Evolutionary conservation across 2,329 filamentous ascomycete species (phyloP), one percentile per base, ranked within the genome.

Genomic region (Aspergillus japonicus): DNA sequence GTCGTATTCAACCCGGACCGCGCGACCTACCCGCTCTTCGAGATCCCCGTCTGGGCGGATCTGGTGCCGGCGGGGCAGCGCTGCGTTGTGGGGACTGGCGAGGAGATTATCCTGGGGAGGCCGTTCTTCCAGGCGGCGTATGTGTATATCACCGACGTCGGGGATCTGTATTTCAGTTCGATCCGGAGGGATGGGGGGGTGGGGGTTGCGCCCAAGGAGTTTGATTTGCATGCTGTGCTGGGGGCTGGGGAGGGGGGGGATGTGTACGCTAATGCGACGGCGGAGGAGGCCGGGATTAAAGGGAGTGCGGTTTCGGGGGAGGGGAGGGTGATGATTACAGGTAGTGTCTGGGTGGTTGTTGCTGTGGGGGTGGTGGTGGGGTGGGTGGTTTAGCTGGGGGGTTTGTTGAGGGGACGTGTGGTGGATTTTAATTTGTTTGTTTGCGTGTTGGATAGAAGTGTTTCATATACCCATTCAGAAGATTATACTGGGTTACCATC

Each of bases 101-200:
- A 14, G 5, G 16, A 11, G 42, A 11, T 55, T 3, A 29, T 54
- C 5, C 44, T 58, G 2, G 56, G 56, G 7, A 16, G 56, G 12
- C 56, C 56, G 33, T 58, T 58, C 31, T 58, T 58, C 21, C 56
- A 58, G 42, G 56, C 56, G 2, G 42, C 56, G 4, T 58, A 58
- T 44, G n/a, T 58, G 16, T 58, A 58, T 33, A 47, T 57, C 4
- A 33, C 24, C 0, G 42, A 26, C 2, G 42, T 19, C 2, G 53
- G 53, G 1, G 44, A 55, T 48, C 0, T 55, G 42, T 55, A 55
- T 35, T 55, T 55, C 21, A 48, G 42, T 47, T 55, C 53, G 53
- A 31, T 55, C 2, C 31, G 42, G 2, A 48, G 24, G 44, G 53
- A 55, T 12, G 24, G 44, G 5, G 5, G 5, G 39, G 24, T 24